Evolutionary conservation across 805 yeast genomes (phyloP), one percentile per base, ranked within the genome.

Genomic region (Ogataea paraovalis): DNA sequence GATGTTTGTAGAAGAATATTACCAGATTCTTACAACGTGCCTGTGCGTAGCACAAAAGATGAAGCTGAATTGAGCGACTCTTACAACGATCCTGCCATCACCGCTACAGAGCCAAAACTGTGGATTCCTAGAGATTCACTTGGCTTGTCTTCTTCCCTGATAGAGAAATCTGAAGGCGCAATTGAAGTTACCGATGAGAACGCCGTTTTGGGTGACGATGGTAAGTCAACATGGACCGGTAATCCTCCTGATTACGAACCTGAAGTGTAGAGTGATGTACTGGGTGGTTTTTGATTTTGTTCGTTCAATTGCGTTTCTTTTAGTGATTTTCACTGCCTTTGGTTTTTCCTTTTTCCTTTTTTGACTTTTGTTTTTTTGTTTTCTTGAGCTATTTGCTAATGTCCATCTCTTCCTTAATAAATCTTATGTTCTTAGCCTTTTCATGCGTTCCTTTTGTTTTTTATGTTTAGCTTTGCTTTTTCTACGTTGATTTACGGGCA

Each of bases 81-180:
- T 39, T 83, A 79, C 56, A 70, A 73, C 33, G 78, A 80, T 57
- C 87, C 88, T 21, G 76, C 78, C 37, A 75, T 80, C 34, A 65
- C 61, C n/a, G 82, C 73, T 28, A 74, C 68, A 7, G 80, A 70
- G 50, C 87, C 89, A 27, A 75, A 76, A 47, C 70, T 85, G 43
- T 87, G 95, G 95, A 70, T 85, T 51, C 80, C 85, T 39, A 76
- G 70, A 54, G 95, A 87, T 64, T 69, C 76, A 5, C 67, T 81
- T 70, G 92, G 94, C 4, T 71, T 87, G 45, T 76, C 87, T 16
- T 75, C 75, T 43, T 73, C 75, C 48, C 82, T 84, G 60, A 75
- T 82, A 52, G 69, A 69, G 32, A 74, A 74, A 53, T 81, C 86
- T 12, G 65, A 73, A n/a, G 80, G 77, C 25, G 72, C 72, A 42